phyloP scores from a whole-genome alignment of 208 protist species.

The Tritrichomonas foetus region DNA sequence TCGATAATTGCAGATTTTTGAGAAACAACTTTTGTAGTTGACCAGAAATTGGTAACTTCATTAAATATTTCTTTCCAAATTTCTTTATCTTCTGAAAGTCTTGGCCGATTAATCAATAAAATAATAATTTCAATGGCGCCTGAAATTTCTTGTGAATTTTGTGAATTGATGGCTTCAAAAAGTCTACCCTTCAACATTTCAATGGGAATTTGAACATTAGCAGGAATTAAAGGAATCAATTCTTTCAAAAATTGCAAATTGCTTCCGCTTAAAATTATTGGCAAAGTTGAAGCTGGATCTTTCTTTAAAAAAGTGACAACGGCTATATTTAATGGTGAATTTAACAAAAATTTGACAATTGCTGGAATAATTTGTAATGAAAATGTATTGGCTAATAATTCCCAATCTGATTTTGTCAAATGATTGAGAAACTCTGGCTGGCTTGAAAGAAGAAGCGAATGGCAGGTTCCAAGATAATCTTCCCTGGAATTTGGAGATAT shows the following conservation, averaged over 20 bases:
- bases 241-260: conserved; percentile 24
- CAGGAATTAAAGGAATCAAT: neutral
- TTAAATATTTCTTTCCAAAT: neutral
- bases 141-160: conserved; percentile 1
- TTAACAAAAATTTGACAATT: neutral
- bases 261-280: neutral
- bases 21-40: neutral
- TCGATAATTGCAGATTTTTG: conserved; percentile 23
- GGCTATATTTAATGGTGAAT: neutral
- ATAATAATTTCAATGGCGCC: conserved; percentile 16
- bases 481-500: neutral
- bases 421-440: neutral
- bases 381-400: neutral
- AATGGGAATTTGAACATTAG: neutral
- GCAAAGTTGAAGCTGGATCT: neutral
- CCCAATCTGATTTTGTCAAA: neutral
- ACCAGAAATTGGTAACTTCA: neutral
- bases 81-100: neutral
- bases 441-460: neutral
- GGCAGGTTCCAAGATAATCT: neutral
- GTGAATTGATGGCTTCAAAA: neutral
- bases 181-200: neutral
- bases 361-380: neutral
- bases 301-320: neutral
- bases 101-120: neutral